phyloP scores from a whole-genome alignment of 2,329 filamentous ascomycete species.

The Pseudogymnoascus sp. region DNA sequence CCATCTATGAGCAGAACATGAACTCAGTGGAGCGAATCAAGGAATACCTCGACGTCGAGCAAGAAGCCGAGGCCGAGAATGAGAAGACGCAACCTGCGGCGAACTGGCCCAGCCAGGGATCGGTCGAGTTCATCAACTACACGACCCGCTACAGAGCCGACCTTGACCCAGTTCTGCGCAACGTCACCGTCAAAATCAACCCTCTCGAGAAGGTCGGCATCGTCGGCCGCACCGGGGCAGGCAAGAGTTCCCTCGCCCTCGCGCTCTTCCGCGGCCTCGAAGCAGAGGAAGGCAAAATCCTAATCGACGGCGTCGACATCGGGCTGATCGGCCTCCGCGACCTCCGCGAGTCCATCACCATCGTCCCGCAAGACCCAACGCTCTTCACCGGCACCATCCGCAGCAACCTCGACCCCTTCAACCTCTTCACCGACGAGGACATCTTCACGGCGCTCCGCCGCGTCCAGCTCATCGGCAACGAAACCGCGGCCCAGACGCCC shows the following conservation, averaged over 20 bases:
- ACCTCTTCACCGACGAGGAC: constrained; percentile 78
- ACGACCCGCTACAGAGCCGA: constrained; percentile 82
- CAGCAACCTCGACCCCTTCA: constrained; percentile 88
- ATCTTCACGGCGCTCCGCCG: constrained; percentile 79
- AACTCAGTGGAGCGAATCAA: constrained; percentile 97
- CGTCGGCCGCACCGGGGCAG: constrained; percentile 88
- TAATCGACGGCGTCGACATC: constrained; percentile 89
- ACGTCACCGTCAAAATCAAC: constrained; percentile 77
- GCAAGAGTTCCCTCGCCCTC: constrained; percentile 89
- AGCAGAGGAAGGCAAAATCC: constrained; percentile 78
- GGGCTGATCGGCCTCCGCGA: constrained; percentile 85
- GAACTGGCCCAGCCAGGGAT: constrained; percentile 79
- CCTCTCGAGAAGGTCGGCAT: constrained; percentile 91
- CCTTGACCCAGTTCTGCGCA: constrained; percentile 75
- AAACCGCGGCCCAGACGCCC: constrained; percentile 19
- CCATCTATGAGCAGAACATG: constrained; percentile 98
- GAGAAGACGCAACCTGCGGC: constrained; percentile 67
- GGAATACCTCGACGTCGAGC: constrained; percentile 93
- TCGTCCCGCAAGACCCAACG: constrained; percentile 94
- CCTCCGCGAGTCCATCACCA: constrained; percentile 86
- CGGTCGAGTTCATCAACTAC: constrained; percentile 82
- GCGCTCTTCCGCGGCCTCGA: constrained; percentile 91
- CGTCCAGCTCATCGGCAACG: constrained; percentile 71
- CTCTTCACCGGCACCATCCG: constrained; percentile 88
- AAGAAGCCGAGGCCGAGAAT: constrained; percentile 74